Evolutionary conservation across 208 protist species (phyloP).

Genomic region (Naegleria gruberi): DNA sequence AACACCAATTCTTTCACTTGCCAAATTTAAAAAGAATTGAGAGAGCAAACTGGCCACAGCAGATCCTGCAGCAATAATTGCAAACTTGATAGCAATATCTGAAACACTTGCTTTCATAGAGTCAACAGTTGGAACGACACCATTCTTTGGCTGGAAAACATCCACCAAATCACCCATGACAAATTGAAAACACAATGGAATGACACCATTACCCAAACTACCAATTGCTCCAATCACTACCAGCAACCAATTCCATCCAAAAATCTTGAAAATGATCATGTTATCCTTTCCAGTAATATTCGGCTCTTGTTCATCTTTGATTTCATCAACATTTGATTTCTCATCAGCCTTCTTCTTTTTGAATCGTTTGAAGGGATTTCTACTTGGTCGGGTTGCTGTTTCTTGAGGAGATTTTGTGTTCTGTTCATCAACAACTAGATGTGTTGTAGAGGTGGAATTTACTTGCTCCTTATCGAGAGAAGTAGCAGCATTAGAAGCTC

Average conservation of each 20-base stretch:
- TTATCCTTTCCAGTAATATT: background rate
- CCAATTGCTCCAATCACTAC: background rate
- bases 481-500: too few relatives aligned
- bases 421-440: too few relatives aligned
- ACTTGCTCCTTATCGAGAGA: too few relatives aligned
- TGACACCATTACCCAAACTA: background rate
- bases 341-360: too few relatives aligned
- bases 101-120: background rate
- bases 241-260: background rate
- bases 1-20: background rate
- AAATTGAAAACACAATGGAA: background rate
- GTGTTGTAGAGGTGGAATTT: too few relatives aligned
- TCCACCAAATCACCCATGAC: background rate
- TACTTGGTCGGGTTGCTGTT: too few relatives aligned
- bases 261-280: background rate
- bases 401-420: too few relatives aligned
- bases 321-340: too few relatives aligned
- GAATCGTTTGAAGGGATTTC: too few relatives aligned
- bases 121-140: background rate
- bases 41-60: background rate
- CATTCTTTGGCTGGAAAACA: background rate
- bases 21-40: background rate
- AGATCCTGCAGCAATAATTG: background rate
- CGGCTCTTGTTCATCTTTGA: background rate
- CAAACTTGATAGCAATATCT: background rate